Evolutionary conservation across 805 yeast genomes (phyloP).

Genomic region (Gaillardinia entomophila): DNA sequence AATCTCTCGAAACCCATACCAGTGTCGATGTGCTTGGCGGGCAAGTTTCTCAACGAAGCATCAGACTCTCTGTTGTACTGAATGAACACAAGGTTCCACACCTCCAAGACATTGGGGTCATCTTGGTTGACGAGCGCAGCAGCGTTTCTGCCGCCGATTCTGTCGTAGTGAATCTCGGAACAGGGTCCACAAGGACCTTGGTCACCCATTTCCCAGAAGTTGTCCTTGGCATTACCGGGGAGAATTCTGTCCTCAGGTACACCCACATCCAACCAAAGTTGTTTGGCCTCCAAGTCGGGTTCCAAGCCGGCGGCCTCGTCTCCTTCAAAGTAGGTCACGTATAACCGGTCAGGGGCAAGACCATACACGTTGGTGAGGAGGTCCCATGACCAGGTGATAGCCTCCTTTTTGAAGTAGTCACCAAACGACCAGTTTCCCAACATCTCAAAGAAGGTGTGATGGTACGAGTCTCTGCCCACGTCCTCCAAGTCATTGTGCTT

Average conservation of each 20-base stretch:
- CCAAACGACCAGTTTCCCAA: constrained; percentile 99
- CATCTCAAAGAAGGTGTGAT: constrained; percentile 98
- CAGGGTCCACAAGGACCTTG: constrained; percentile 99
- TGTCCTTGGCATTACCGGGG: constrained; percentile 86
- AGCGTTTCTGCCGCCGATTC: constrained; percentile 98
- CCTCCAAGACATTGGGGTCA: constrained; percentile 96
- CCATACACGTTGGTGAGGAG: constrained; percentile 82
- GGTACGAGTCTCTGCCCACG: constrained; percentile 96
- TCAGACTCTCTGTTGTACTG: constrained; percentile 95
- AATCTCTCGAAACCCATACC: constrained; percentile 99
- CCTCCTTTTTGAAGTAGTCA: constrained; percentile 95
- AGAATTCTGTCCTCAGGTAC: constrained; percentile 87
- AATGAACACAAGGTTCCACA: constrained; percentile 97
- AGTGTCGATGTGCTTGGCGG: constrained; percentile 94
- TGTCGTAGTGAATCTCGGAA: constrained; percentile 94
- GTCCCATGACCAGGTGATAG: constrained; percentile 86
- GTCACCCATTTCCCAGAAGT: constrained; percentile 99
- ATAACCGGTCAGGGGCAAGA: constrained; percentile 70
- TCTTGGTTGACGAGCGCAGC: constrained; percentile 86
- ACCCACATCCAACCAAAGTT: constrained; percentile 82
- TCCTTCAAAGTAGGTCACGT: constrained; percentile 96
- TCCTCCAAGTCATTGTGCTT: constrained; percentile 97
- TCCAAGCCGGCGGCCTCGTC: constrained; percentile 75
- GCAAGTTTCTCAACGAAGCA: constrained; percentile 71
- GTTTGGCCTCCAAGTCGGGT: constrained; percentile 91